Percentiles rank a stretch among this genome's conserved stretches.
Conservation (phyloP, 148 eudicot genomes). For the Cornus suecica region DNA sequence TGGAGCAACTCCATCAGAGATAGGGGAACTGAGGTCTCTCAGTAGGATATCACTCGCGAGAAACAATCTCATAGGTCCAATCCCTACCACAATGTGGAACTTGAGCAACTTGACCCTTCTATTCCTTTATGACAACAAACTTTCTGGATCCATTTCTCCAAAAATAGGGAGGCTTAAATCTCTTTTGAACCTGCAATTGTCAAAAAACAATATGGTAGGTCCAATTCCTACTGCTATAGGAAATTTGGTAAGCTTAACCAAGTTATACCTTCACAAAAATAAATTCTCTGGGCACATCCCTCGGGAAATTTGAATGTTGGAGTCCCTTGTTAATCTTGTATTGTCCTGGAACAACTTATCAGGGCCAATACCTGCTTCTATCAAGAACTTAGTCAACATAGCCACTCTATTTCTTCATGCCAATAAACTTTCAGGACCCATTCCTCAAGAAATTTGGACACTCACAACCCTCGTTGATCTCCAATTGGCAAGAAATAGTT, state of each 20-base stretch:
- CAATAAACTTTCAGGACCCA: conserved; percentile 11
- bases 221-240: too few species aligned
- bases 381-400: conserved; percentile 1
- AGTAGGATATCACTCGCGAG: background rate
- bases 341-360: too few species aligned
- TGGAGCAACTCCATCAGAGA: background rate
- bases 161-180: background rate
- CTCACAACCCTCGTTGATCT: too few species aligned
- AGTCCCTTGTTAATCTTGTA: too few species aligned
- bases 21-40: conserved; percentile 4
- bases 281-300: background rate
- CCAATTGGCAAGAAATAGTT: too few species aligned
- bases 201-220: too few species aligned
- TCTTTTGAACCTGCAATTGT: background rate
- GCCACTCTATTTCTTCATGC: background rate
- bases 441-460: too few species aligned
- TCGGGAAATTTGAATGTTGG: too few species aligned
- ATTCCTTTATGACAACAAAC: background rate
- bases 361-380: too few species aligned
- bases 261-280: background rate
- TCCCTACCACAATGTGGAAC: too few species aligned
- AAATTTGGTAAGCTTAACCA: background rate
- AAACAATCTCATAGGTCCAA: background rate
- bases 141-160: background rate
- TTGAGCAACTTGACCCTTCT: too few species aligned